phyloP scores from a whole-genome alignment of 2,329 filamentous ascomycete genomes.

The Aspergillus uvarum region DNA sequence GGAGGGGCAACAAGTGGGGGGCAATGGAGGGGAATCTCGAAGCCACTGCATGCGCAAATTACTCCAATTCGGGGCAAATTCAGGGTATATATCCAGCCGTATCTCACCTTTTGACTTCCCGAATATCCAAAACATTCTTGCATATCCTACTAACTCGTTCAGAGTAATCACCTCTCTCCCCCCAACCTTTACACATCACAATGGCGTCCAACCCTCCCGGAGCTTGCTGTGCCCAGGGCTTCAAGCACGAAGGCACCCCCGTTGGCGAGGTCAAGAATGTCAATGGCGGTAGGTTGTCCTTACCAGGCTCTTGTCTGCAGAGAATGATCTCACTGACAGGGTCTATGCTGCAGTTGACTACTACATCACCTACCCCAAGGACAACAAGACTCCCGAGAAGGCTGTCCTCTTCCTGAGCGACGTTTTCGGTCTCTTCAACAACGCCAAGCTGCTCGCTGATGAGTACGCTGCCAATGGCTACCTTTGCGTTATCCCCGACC shows the following conservation, averaged over 20 bases:
- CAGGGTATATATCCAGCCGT: not conserved
- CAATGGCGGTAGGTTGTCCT: constrained; percentile 41
- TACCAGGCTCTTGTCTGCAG: not conserved
- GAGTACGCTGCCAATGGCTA: constrained; percentile 73
- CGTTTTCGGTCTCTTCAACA: constrained; percentile 59
- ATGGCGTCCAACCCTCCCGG: constrained; percentile 56
- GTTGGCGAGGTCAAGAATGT: constrained; percentile 50
- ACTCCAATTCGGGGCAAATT: not conserved
- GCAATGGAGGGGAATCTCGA: too few relatives aligned
- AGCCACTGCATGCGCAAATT: not conserved
- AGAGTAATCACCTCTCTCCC: not conserved
- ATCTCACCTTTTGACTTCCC: not conserved
- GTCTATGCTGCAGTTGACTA: constrained; percentile 47
- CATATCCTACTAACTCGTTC: not conserved
- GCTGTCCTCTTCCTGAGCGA: constrained; percentile 60
- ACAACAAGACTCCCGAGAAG: constrained; percentile 51
- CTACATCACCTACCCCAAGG: constrained; percentile 56
- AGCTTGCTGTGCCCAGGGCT: constrained; percentile 49
- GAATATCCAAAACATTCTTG: not conserved
- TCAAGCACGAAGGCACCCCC: constrained; percentile 54
- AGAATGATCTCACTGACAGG: not conserved
- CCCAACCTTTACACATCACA: constrained; percentile 9
- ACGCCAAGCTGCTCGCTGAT: constrained; percentile 68
- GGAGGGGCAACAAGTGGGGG: not conserved
- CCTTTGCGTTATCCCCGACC: constrained; percentile 66